Evolutionary conservation across 2,329 filamentous ascomycete species (phyloP), one percentile per base, ranked within the genome.

Genomic region (Meredithiella fracta): DNA sequence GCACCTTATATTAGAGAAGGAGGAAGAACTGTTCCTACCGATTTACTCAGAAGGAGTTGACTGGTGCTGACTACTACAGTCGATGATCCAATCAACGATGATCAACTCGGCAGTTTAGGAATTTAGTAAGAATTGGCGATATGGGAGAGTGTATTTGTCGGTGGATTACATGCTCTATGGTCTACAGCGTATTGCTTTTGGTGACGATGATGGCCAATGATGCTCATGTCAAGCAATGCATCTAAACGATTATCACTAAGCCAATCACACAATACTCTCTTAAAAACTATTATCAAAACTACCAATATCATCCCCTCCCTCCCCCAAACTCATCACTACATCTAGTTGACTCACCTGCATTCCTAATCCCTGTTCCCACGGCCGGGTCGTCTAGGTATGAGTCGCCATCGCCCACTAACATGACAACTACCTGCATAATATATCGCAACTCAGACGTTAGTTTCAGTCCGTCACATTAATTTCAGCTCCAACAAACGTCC

Each of bases 281-380:
- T n/a, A n/a, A n/a, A n/a, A n/a, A n/a, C n/a, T n/a, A n/a, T n/a
- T n/a, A 34, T 34, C 29, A 5, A 11, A 34, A 34, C n/a, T 34
- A 34, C 5, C 29, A 34, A 34, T 34, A 11, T 5, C 29, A 34
- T 5, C 29, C 11, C 5, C 11, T 34, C 29, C 29, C 5, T 34
- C 11, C 29, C 29, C 11, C 5, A 5, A 40, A 25, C 14, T 23
- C 40, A 22, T 50, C 34, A 4, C 25, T 9, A 38, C 11, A 22
- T 22, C 11, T 22, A 52, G 52, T 58, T 58, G 56, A 58, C 52
- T 58, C 56, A 58, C 56, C 52, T 29, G 38, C 56, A 51, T 37
- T 55, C 52, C 38, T 55, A 22, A 58, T 58, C 56, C 56, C 34
- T 51, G 52, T 51, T 20, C 20, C 23, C 22, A 49, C 15, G 22